Percentiles rank a stretch among this genome's conserved stretches.
Evolutionary conservation across 2,329 filamentous ascomycete species (phyloP).

Genomic region (Sporothrix variecibatus): DNA sequence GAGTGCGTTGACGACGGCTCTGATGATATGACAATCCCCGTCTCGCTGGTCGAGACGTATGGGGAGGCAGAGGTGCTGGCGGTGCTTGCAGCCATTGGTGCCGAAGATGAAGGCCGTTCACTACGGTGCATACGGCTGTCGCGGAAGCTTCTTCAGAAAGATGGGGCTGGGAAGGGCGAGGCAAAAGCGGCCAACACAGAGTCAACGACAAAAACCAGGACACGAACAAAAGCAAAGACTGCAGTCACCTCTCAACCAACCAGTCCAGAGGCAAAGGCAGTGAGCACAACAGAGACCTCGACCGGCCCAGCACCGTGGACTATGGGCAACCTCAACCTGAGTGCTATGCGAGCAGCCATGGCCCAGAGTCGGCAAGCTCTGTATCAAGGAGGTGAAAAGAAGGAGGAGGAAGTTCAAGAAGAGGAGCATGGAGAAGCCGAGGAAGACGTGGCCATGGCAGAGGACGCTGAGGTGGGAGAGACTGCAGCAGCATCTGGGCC

Average conservation of each 20-base stretch:
- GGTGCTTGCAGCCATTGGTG: slow-evolving; percentile 13
- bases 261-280: neutral
- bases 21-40: neutral
- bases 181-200: neutral
- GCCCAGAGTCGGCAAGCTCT: slow-evolving; percentile 23
- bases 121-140: slow-evolving; percentile 36
- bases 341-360: slow-evolving; percentile 24
- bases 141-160: slow-evolving; percentile 31
- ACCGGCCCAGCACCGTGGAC: slow-evolving; percentile 18
- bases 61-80: slow-evolving; percentile 24
- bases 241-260: neutral
- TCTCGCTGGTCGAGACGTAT: slow-evolving; percentile 27
- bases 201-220: neutral
- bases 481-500: slow-evolving; percentile 19
- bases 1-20: neutral
- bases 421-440: slow-evolving; percentile 20
- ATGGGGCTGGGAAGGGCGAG: neutral
- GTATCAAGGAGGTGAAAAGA: neutral
- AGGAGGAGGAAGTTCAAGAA: slow-evolving; percentile 25
- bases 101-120: slow-evolving; percentile 30
- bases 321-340: slow-evolving; percentile 22
- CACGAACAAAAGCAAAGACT: neutral
- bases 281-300: neutral
- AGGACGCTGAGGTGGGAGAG: slow-evolving; percentile 28
- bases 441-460: slow-evolving; percentile 10